These are phyloP conservation scores for Sclerotinia nivalis DNA, from an alignment of 2,329 filamentous ascomycete genomes.

Conservation along the genomic window DNA sequence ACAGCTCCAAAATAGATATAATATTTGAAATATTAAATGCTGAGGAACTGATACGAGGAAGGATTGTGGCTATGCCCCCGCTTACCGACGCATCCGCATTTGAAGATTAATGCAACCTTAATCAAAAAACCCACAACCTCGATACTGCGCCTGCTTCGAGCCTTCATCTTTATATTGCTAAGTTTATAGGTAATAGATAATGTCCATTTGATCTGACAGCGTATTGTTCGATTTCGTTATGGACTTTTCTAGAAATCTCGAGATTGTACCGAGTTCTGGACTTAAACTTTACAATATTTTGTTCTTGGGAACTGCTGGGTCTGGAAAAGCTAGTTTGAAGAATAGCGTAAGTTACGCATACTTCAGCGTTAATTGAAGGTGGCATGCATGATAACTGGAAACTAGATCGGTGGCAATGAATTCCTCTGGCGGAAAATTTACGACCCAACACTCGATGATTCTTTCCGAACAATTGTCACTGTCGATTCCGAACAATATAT, in stretches of 20 bases:
- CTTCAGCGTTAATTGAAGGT: neutral
- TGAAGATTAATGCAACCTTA: neutral
- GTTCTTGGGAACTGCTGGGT: neutral
- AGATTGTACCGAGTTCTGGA: neutral
- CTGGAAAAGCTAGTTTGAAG: conserved; percentile 9
- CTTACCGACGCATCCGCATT: conserved; percentile 1
- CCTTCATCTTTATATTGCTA: neutral
- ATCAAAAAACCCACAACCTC: conserved; percentile 1
- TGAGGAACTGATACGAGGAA: neutral
- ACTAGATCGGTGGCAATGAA: neutral
- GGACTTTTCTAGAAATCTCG: neutral
- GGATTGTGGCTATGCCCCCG: conserved; percentile 21
- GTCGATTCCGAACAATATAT: neutral
- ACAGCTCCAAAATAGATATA: neutral
- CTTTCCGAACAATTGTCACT: neutral
- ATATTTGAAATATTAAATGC: neutral
- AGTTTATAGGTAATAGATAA: neutral
- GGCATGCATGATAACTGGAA: neutral
- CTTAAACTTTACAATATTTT: neutral
- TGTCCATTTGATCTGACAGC: neutral
- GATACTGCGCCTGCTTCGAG: neutral
- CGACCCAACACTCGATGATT: neutral
- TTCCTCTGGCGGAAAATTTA: too few relatives aligned
- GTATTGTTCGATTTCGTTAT: neutral
- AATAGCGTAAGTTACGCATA: neutral